Evolutionary conservation across 495 filamentous ascomycete genomes (phyloP).

Genomic region (Neurospora terricola): DNA sequence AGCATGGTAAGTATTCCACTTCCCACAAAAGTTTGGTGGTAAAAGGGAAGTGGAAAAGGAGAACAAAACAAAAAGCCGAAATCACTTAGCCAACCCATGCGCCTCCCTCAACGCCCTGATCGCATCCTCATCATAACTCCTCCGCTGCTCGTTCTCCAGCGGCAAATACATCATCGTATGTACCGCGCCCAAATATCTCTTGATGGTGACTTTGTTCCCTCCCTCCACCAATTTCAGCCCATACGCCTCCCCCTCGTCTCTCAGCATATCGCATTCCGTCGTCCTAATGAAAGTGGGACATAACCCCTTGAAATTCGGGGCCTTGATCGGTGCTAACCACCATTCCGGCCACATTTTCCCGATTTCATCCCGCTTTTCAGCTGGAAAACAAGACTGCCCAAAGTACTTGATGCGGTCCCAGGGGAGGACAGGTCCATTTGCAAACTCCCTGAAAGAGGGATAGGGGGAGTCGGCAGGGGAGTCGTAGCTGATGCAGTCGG

Average conservation of each 20-base stretch:
- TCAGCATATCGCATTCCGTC: slow-evolving; percentile 37
- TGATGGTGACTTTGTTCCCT: slow-evolving; percentile 37
- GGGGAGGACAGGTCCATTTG: slow-evolving; percentile 34
- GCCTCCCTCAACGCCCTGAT: slow-evolving; percentile 22
- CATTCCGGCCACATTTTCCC: slow-evolving; percentile 23
- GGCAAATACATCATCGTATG: slow-evolving; percentile 41
- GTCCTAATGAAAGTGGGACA: slow-evolving; percentile 40
- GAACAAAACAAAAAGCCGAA: neutral
- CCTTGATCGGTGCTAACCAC: slow-evolving; percentile 30
- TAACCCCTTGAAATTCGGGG: slow-evolving; percentile 31
- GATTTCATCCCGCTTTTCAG: slow-evolving; percentile 11
- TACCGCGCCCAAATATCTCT: slow-evolving; percentile 36
- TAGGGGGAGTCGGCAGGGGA: slow-evolving; percentile 36
- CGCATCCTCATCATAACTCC: slow-evolving; percentile 25
- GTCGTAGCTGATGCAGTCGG: slow-evolving; percentile 28
- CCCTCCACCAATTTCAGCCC: slow-evolving; percentile 34
- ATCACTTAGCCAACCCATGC: slow-evolving; percentile 11
- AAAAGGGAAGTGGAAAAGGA: neutral
- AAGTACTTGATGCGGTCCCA: slow-evolving; percentile 42
- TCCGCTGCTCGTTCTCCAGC: slow-evolving; percentile 18
- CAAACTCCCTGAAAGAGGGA: slow-evolving; percentile 33
- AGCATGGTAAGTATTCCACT: neutral
- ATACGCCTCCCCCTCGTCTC: slow-evolving; percentile 46
- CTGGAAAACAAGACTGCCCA: slow-evolving; percentile 22
- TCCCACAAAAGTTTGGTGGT: neutral